Conservation (phyloP, 75 land plant genomes). For the Selaginella moellendorffii region DNA sequence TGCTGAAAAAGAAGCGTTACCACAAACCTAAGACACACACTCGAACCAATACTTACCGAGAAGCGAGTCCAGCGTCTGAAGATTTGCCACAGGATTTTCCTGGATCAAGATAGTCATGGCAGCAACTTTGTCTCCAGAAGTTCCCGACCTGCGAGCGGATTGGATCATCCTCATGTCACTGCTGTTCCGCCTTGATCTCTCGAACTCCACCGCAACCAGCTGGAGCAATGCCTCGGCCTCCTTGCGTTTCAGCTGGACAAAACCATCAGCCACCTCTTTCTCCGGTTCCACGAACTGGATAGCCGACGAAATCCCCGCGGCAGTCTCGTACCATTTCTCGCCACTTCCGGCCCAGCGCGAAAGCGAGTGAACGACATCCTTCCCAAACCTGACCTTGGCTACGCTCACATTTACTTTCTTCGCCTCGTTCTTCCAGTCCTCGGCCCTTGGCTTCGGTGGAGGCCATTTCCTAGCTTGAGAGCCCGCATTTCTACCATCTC, state of each 20-base stretch:
- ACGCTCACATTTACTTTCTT: background rate
- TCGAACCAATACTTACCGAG: constrained; percentile 31
- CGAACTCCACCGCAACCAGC: constrained; percentile 52
- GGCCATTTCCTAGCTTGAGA: background rate
- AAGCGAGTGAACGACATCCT: background rate
- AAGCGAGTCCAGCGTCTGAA: constrained; percentile 62
- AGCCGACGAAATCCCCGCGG: background rate
- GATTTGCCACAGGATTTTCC: constrained; percentile 84
- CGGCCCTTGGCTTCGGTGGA: background rate
- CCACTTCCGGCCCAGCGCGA: background rate
- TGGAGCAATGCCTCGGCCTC: constrained; percentile 55
- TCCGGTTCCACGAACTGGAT: background rate
- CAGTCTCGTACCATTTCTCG: constrained; percentile 3
- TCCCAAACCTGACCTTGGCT: background rate
- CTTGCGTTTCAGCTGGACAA: constrained; percentile 25
- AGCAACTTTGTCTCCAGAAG: constrained; percentile 78
- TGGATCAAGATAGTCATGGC: constrained; percentile 62
- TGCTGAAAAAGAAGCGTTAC: constrained; percentile 27
- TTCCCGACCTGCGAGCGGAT: constrained; percentile 63
- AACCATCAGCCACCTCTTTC: constrained; percentile 1
- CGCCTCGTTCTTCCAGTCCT: background rate
- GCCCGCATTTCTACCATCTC: background rate
- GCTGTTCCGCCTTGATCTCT: constrained; percentile 34
- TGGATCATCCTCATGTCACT: constrained; percentile 59
- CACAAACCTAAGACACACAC: background rate